phyloP scores from a whole-genome alignment of 2,329 filamentous ascomycete genomes.

The Cercospora sp. region DNA sequence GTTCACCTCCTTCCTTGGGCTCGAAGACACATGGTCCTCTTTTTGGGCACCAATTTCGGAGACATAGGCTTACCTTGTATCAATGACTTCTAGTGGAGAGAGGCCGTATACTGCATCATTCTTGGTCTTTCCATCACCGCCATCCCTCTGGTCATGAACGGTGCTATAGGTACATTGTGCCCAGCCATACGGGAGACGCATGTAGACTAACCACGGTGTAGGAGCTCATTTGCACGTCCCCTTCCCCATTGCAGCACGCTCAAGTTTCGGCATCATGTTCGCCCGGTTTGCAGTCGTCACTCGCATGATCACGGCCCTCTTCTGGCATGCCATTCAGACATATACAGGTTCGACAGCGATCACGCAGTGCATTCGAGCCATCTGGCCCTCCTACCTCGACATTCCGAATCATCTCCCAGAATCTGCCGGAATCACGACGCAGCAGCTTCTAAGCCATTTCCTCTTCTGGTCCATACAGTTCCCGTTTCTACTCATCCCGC shows the following conservation, averaged over 20 bases:
- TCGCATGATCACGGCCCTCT: slow-evolving; percentile 56
- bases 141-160: slow-evolving; percentile 38
- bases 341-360: slow-evolving; percentile 62
- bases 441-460: slow-evolving; percentile 59
- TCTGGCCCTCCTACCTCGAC: slow-evolving; percentile 59
- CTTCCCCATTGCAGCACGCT: slow-evolving; percentile 58
- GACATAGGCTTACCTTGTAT: neutral
- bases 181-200: neutral
- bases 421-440: slow-evolving; percentile 56
- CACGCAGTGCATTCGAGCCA: slow-evolving; percentile 55
- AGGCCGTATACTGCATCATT: slow-evolving; percentile 40
- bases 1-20: neutral
- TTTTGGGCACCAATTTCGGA: neutral
- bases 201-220: neutral
- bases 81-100: slow-evolving; percentile 35
- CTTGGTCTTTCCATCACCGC: slow-evolving; percentile 39
- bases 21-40: neutral
- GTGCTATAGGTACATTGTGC: slow-evolving; percentile 46
- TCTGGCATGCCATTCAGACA: slow-evolving; percentile 68
- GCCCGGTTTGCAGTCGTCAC: slow-evolving; percentile 58
- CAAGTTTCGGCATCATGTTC: slow-evolving; percentile 60
- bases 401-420: slow-evolving; percentile 56
- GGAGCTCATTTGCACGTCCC: slow-evolving; percentile 53
- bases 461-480: slow-evolving; percentile 60
- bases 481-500: slow-evolving; percentile 54